Conservation (phyloP, 257 asterid species). For the Solanum rostratum region DNA sequence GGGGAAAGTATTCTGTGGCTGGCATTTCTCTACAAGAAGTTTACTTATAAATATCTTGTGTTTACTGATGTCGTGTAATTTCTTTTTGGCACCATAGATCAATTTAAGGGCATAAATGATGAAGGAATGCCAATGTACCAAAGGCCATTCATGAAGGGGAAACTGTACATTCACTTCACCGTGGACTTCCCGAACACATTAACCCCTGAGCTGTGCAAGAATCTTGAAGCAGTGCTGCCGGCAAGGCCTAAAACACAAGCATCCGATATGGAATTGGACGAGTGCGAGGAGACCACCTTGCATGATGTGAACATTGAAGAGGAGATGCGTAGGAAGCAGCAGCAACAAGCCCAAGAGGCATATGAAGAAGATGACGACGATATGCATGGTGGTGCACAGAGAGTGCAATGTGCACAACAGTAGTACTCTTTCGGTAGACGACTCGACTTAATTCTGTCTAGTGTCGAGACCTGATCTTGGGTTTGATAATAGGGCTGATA, state of each 20-base stretch:
- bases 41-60: neutral
- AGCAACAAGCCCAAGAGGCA: slow-evolving; percentile 12
- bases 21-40: neutral
- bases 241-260: slow-evolving; percentile 2
- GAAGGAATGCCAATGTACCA: slow-evolving; percentile 21
- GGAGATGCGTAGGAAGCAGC: slow-evolving; percentile 18
- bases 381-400: slow-evolving; percentile 14
- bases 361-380: slow-evolving; percentile 8
- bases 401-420: slow-evolving; percentile 15
- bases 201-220: slow-evolving; percentile 11
- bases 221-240: slow-evolving; percentile 16
- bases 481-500: neutral
- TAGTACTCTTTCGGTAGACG: neutral
- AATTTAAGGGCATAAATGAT: slow-evolving; percentile 16
- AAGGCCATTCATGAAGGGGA: slow-evolving; percentile 24
- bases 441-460: neutral
- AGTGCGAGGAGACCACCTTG: slow-evolving; percentile 17
- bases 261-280: slow-evolving; percentile 13
- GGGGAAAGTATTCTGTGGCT: neutral
- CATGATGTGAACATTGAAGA: slow-evolving; percentile 21
- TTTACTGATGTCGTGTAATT: neutral
- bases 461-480: neutral
- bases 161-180: slow-evolving; percentile 14
- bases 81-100: neutral
- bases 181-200: slow-evolving; percentile 15